Evolutionary conservation across 139 green algal species (phyloP), one percentile per base, ranked within the genome.

Genomic region (Tetradesmus obliquus): DNA sequence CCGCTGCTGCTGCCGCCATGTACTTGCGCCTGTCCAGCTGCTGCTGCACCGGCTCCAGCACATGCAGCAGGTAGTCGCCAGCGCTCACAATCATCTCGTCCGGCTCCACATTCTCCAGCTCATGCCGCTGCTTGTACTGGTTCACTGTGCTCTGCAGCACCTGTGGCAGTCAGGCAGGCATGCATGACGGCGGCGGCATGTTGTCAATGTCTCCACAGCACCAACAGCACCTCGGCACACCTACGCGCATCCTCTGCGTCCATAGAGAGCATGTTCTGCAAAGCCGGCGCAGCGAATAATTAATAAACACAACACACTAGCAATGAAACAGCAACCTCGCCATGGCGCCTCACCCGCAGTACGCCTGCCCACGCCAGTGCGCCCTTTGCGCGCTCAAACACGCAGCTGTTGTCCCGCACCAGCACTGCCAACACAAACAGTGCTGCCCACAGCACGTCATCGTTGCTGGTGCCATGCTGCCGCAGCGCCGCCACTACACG

Each of bases 351-450:
- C 79, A 87, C 88, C 88, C 76, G 71, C 51, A 91, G 5, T 1
- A 94, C 72, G 2, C 94, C 94, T 51, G 90, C 93, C 1, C 57
- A 13, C 15, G 88, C 90, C 32, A 93, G 79, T 4, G 90, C 80
- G 5, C 88, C 62, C 80, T 91, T 86, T 22, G 94, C 91, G 3
- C 80, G 9, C 17, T 12, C 89, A 83, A 92, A 93, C 80, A 91
- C 62, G 9, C 13, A 13, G 81, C 93, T 92, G 60, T 89, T 88
- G 54, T 96, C 95, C 2, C 92, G 89, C 20, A 95, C 93, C 57
- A 97, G 82, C 80, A 96, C 94, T 4, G 95, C 94, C 57, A 96
- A 90, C 22, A 90, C 83, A 87, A 96, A 96, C 81, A 96, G 91
- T 53, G 86, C 92, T 5, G 92, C 94, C 94, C 94, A 96, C 32